A percentile compares a stretch with the other conserved stretches of the same genome.
These are phyloP conservation scores for Clarireedia sp. DNA, from an alignment of 2,329 filamentous ascomycete genomes.

Conservation along the genomic window DNA sequence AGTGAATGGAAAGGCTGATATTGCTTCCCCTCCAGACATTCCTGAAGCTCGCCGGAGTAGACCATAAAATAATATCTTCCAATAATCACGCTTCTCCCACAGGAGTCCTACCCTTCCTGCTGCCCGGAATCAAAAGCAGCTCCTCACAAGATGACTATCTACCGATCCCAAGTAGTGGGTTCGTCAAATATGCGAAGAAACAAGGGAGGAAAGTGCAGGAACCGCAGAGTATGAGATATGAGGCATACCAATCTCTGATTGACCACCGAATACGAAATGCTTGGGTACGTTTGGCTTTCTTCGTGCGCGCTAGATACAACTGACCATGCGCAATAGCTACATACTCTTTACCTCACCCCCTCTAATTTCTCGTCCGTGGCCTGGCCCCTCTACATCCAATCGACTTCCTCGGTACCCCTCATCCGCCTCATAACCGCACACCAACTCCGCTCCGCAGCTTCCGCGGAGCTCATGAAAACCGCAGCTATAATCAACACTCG, in stretches of 20 bases:
- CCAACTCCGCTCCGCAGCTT: constrained; percentile 66
- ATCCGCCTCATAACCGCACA: constrained; percentile 56
- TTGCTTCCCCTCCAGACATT: constrained; percentile 52
- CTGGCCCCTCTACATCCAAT: constrained; percentile 62
- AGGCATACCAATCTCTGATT: constrained; percentile 72
- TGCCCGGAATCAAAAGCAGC: constrained; percentile 39
- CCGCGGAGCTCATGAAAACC: constrained; percentile 62
- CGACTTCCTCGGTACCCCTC: constrained; percentile 49
- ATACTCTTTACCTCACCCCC: constrained; percentile 70
- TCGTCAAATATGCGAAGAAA: constrained; percentile 61
- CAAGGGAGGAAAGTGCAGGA: constrained; percentile 39
- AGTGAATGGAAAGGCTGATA: constrained; percentile 6
- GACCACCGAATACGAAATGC: constrained; percentile 73
- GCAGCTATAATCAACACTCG: constrained; percentile 48
- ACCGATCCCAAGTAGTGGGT: constrained; percentile 54
- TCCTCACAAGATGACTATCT: constrained; percentile 29
- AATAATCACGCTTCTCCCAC: constrained; percentile 91
- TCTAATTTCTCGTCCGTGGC: constrained; percentile 60
- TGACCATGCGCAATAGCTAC: constrained; percentile 45
- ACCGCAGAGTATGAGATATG: constrained; percentile 41
- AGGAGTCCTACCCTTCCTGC: constrained; percentile 80
- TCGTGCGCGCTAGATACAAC: not conserved
- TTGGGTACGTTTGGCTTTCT: constrained; percentile 51
- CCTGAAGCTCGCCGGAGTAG: constrained; percentile 65
- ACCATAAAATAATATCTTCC: constrained; percentile 60